Evolutionary conservation across 805 yeast species (phyloP), one percentile per base, ranked within the genome.

Genomic region (Candida pseudoglaebosa): DNA sequence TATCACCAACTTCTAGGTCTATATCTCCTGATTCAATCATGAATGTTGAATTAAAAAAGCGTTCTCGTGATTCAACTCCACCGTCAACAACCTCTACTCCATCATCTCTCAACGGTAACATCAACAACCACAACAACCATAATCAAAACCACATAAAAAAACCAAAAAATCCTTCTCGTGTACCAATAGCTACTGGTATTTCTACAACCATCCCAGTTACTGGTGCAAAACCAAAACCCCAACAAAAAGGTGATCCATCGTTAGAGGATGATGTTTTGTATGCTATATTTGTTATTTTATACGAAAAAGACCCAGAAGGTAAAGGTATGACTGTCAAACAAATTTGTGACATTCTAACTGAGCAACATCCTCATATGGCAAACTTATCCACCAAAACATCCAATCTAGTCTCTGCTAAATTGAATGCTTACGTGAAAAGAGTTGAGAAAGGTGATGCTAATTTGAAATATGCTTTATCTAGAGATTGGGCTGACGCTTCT

Each of bases 401-500:
- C 18, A 85, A 85, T 55, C 61, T 85, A 48, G 90, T 85, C 2
- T 77, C 85, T 48, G 95, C 95, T 14, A 85, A 85, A 56, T 66
- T 85, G 49, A 85, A 85, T 56, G 93, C 93, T 14, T 85, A 85
- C 54, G 93, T 85, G 34, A 85, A 85, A 56, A 75, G 90, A 51
- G 84, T 85, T 21, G 95, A 85, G 56, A 84, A 84, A 54, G 93
- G 93, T 47, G 95, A 85, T 56, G 71, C 78, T 44, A 73, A 78
- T 31, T 69, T 85, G 51, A 74, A 75, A 41, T 85, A 85, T 58
- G 87, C 91, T 14, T 63, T 85, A 31, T 80, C 88, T 1, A 76
- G 95, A 62, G 93, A 85, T 59, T 85, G 95, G 95, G 91, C 95
- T 3, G 91, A 84, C 58, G 88, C 91, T 13, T 80, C 88, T 2